These are phyloP conservation scores for Monilinia aucupariae DNA, from an alignment of 2,329 filamentous ascomycete species.

Conservation along the genomic window DNA sequence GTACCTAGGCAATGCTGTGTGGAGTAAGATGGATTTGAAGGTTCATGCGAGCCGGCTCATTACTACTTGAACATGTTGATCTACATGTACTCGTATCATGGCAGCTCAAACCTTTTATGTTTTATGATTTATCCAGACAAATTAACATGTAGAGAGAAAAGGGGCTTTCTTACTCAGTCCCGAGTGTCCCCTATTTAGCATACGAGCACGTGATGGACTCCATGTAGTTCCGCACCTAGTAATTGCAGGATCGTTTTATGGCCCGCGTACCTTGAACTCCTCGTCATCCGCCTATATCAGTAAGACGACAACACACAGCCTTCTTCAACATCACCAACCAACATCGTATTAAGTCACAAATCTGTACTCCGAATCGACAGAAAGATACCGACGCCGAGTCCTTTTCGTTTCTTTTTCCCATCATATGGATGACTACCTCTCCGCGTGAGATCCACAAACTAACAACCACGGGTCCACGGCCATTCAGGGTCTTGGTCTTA, in stretches of 20 bases:
- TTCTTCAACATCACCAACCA: constrained; percentile 9
- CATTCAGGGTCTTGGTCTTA: constrained; percentile 13
- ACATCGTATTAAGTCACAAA: constrained; percentile 14
- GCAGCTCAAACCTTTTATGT: background rate
- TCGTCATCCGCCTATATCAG: constrained; percentile 9
- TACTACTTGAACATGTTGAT: background rate
- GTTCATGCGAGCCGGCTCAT: background rate
- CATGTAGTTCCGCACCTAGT: background rate
- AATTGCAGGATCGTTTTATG: constrained; percentile 11
- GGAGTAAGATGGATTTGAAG: background rate
- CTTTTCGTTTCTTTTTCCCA: constrained; percentile 13
- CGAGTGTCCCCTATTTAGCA: background rate
- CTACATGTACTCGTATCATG: too few relatives aligned
- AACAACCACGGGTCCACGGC: background rate
- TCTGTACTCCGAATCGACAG: constrained; percentile 4
- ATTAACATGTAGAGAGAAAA: background rate
- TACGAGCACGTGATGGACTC: background rate
- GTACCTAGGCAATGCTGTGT: background rate
- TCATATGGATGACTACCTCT: constrained; percentile 14
- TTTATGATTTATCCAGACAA: background rate
- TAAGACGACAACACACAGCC: constrained; percentile 8
- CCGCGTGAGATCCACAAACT: constrained; percentile 15
- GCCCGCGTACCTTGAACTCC: constrained; percentile 9
- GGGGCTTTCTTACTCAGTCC: background rate
- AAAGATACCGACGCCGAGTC: constrained; percentile 12